Conservation (phyloP, 2,329 filamentous ascomycete species). For the Cryphonectria naterciae region DNA sequence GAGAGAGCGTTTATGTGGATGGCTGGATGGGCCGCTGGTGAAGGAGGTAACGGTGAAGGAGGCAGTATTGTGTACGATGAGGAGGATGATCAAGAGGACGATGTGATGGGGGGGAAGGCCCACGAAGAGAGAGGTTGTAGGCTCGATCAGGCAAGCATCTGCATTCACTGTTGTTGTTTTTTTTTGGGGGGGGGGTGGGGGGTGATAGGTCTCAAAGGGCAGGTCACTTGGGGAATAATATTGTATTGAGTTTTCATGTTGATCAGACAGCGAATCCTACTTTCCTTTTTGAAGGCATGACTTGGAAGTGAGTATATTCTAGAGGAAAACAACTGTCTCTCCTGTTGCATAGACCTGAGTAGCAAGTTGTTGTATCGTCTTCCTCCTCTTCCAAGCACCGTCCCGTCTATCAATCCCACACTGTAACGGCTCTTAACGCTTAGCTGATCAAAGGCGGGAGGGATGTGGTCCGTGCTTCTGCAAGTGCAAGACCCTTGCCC, state of each 20-base stretch:
- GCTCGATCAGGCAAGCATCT: conserved; percentile 20
- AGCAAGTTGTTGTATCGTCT: too few relatives aligned
- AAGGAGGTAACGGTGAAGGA: neutral
- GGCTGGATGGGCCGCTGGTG: neutral
- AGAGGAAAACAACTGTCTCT: too few relatives aligned
- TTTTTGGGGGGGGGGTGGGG: neutral
- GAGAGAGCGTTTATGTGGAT: neutral
- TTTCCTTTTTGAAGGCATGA: conserved; percentile 8
- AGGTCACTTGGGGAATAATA: conserved; percentile 29
- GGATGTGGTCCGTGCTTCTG: conserved; percentile 6
- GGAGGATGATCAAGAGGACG: neutral
- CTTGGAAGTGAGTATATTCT: neutral
- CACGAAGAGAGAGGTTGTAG: neutral
- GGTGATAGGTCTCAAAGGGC: conserved; percentile 23
- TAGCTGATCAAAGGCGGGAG: neutral
- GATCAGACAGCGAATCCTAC: conserved; percentile 27
- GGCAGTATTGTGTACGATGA: neutral
- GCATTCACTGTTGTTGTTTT: conserved; percentile 22
- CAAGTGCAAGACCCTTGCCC: neutral
- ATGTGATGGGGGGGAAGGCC: neutral
- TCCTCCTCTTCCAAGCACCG: too few relatives aligned
- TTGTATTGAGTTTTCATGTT: conserved; percentile 17
- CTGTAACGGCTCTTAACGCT: neutral
- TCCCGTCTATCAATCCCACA: too few relatives aligned
- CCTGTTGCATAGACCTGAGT: too few relatives aligned